Conservation (phyloP, 148 eudicot species). For the Camellia sinensis region DNA sequence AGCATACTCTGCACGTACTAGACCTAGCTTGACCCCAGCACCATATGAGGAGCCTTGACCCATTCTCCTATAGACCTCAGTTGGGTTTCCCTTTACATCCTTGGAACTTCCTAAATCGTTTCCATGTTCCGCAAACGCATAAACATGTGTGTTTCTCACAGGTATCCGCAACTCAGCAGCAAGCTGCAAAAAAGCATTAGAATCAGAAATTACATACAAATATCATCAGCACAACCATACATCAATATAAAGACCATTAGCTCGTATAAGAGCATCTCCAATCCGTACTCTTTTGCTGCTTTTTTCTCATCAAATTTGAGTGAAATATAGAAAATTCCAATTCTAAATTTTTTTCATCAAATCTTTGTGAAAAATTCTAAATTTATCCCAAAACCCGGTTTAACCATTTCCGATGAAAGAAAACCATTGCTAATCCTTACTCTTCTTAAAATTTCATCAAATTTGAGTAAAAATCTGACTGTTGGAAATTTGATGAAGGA, state of each 20-base stretch:
- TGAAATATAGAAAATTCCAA: too few relatives aligned
- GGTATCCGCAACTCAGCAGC: slow-evolving; percentile 95
- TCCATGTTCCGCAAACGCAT: slow-evolving; percentile 87
- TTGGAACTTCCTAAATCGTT: slow-evolving; percentile 91
- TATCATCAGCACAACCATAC: slow-evolving; percentile 1
- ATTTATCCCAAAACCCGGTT: too few relatives aligned
- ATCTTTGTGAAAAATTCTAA: too few relatives aligned
- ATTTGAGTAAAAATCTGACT: too few relatives aligned
- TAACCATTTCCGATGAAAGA: too few relatives aligned
- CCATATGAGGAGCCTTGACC: slow-evolving; percentile 97
- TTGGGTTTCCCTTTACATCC: slow-evolving; percentile 95
- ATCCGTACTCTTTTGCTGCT: too few relatives aligned
- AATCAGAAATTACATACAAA: neutral
- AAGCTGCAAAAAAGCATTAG: slow-evolving; percentile 46
- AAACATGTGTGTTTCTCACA: slow-evolving; percentile 69
- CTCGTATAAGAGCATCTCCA: too few relatives aligned
- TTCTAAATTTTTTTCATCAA: too few relatives aligned
- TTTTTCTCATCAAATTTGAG: too few relatives aligned
- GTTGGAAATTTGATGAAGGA: too few relatives aligned
- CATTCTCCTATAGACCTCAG: slow-evolving; percentile 82
- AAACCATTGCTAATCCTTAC: too few relatives aligned
- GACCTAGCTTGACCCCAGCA: slow-evolving; percentile 78
- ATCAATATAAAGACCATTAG: neutral
- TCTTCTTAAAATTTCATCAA: too few relatives aligned
- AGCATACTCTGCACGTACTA: slow-evolving; percentile 93